These are phyloP conservation scores for Fusarium newnesense DNA, from an alignment of 2,329 filamentous ascomycete genomes.

Conservation along the genomic window DNA sequence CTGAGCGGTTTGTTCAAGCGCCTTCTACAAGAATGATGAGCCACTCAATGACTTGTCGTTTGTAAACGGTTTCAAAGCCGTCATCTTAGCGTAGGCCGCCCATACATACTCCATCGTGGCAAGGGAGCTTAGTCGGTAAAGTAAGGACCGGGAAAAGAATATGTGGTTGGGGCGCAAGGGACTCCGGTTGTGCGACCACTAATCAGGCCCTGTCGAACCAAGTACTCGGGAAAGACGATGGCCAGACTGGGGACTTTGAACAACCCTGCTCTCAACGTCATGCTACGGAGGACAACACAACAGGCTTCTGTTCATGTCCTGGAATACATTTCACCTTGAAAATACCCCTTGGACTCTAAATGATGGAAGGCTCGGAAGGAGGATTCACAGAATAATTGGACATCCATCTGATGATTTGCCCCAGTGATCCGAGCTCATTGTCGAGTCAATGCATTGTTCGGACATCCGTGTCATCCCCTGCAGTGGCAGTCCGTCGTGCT, in stretches of 20 bases:
- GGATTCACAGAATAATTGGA: constrained; percentile 4
- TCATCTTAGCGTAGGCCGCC: constrained; percentile 43
- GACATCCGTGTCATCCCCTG: constrained; percentile 17
- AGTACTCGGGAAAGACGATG: constrained; percentile 35
- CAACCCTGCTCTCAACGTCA: constrained; percentile 32
- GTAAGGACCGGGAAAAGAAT: constrained; percentile 22
- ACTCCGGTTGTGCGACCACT: constrained; percentile 38
- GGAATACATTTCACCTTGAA: not conserved
- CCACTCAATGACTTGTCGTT: constrained; percentile 22
- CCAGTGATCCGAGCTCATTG: constrained; percentile 20
- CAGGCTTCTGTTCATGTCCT: not conserved
- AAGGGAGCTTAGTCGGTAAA: constrained; percentile 36
- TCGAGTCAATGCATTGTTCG: constrained; percentile 35
- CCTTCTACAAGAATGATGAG: constrained; percentile 18
- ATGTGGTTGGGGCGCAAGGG: constrained; percentile 29
- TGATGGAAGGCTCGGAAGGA: not conserved
- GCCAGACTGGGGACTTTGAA: constrained; percentile 33
- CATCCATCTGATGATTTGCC: constrained; percentile 11
- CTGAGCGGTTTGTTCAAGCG: constrained; percentile 11
- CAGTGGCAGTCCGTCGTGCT: constrained; percentile 21
- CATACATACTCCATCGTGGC: constrained; percentile 26
- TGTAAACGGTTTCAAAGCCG: constrained; percentile 16
- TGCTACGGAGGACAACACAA: constrained; percentile 7
- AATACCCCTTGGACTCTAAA: not conserved
- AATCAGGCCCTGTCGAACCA: constrained; percentile 44